phyloP scores from a whole-genome alignment of 192 early-diverging fungal genomes.

The Backusella circina region DNA sequence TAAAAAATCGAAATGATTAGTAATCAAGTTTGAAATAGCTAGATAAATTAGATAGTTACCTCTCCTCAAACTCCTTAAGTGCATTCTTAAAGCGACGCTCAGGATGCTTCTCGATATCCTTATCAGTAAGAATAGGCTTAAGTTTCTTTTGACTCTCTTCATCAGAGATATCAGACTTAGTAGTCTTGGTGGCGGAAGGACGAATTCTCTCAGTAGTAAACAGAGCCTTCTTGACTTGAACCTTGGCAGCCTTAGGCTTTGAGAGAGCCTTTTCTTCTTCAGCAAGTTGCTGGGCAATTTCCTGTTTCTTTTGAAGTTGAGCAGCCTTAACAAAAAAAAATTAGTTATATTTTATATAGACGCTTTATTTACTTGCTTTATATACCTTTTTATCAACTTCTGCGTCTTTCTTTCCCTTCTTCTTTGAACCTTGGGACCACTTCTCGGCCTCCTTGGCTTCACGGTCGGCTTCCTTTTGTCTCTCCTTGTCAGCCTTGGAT shows the following conservation, averaged over 20 bases:
- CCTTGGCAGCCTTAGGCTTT: slow-evolving; percentile 42
- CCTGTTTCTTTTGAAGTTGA: slow-evolving; percentile 45
- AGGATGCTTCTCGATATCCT: slow-evolving; percentile 80
- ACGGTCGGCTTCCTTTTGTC: slow-evolving; percentile 42
- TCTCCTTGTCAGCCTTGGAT: slow-evolving; percentile 57
- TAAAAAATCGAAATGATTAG: background rate
- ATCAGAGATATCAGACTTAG: slow-evolving; percentile 13
- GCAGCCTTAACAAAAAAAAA: slow-evolving; percentile 35
- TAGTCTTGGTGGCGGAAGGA: background rate
- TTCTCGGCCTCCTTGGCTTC: slow-evolving; percentile 61
- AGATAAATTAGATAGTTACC: background rate
- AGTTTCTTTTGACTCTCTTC: slow-evolving; percentile 49
- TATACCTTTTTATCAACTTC: slow-evolving; percentile 52
- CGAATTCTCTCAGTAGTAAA: slow-evolving; percentile 3
- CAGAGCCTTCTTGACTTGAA: slow-evolving; percentile 55
- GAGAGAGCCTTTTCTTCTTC: slow-evolving; percentile 53
- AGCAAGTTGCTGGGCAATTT: slow-evolving; percentile 37
- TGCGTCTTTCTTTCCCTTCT: slow-evolving; percentile 57
- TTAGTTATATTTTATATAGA: background rate
- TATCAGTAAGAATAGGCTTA: slow-evolving; percentile 32
- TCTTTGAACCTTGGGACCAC: slow-evolving; percentile 74
- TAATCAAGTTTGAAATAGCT: background rate
- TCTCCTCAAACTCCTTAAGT: slow-evolving; percentile 61
- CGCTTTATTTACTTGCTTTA: background rate
- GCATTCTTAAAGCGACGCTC: slow-evolving; percentile 82